Base-by-base conservation (phyloP, 768 basidiomycete species). In the Lyophyllum decastes region DNA sequence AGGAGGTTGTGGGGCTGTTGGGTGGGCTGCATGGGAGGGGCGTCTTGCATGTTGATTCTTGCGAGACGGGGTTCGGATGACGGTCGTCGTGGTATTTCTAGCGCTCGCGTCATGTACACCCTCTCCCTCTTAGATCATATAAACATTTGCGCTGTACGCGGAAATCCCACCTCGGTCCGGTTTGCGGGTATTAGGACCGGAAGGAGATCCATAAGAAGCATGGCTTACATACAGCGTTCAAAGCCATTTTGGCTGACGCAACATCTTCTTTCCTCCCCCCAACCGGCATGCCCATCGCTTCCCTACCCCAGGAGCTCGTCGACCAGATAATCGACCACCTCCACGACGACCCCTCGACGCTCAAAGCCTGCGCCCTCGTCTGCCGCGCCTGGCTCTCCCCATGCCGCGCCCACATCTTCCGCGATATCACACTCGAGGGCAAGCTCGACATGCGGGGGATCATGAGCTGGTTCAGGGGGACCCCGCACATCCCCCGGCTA, bases 231-330 rank as follows among this genome's bases (percentile, higher is more conserved):
- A n/a, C 16, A 16, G n/a, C 40, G 40, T 41, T 19, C 16, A 17
- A 41, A n/a, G n/a, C n/a, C n/a, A n/a, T n/a, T 17, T 10, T 19
- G n/a, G n/a, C n/a, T 4, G n/a, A 19, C n/a, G 17, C 40, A 3
- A 17, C 7, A 3, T 17, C 17, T 41, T 41, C 10, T 16, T 30
- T 10, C 10, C 40, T 4, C 2, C 2, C 40, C 2, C 11, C 40
- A 4, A 11, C n/a, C 22, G 19, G 25, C 40, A 60, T 53, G 58
- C 10, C 24, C 17, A 27, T 49, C 19, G 17, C 40, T 26, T 49
- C 26, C 2, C 55, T 73, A 2, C 74, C 71, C 1, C 71, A 68
- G 52, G 72, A 72, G 54, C 63, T 73, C 35, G 61, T 69, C 48
- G 68, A 72, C 58, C 54, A 58, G 43, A 56, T 68, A 53, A 62